phyloP scores from a whole-genome alignment of 2,329 filamentous ascomycete genomes.

The Phoma sp. region DNA sequence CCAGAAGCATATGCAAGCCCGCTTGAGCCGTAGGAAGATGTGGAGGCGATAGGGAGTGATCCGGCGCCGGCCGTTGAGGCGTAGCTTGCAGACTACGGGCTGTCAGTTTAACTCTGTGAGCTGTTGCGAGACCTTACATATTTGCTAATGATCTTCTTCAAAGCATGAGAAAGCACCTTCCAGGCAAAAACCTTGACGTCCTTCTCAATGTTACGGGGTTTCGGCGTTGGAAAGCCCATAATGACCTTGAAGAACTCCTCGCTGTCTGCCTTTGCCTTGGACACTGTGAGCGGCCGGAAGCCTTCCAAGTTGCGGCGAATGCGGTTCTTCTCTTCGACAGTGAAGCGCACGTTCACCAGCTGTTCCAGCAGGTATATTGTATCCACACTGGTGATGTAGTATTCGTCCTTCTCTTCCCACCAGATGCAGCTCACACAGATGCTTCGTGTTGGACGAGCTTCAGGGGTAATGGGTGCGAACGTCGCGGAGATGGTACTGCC shows the following conservation, averaged over 20 bases:
- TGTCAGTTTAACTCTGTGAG: constrained; percentile 44
- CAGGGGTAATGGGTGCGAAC: constrained; percentile 79
- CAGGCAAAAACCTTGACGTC: constrained; percentile 98
- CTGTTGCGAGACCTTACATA: constrained; percentile 64
- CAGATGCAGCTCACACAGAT: constrained; percentile 98
- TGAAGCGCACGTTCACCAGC: constrained; percentile 84
- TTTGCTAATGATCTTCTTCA: constrained; percentile 99
- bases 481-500: constrained; percentile 81
- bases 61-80: constrained; percentile 66
- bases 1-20: constrained; percentile 56
- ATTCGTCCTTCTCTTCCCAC: constrained; percentile 91
- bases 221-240: constrained; percentile 95
- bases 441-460: constrained; percentile 80
- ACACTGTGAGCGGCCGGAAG: constrained; percentile 90
- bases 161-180: constrained; percentile 83
- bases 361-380: constrained; percentile 95
- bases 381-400: constrained; percentile 94
- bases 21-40: constrained; percentile 46
- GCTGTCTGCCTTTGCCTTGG: constrained; percentile 88
- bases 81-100: constrained; percentile 68
- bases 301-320: constrained; percentile 95
- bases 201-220: constrained; percentile 97
- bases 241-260: constrained; percentile 99
- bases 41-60: constrained; percentile 48
- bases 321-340: constrained; percentile 97